These are phyloP conservation scores for Diaporthe sp. DNA, from an alignment of 2,329 filamentous ascomycete genomes.

Conservation along the genomic window DNA sequence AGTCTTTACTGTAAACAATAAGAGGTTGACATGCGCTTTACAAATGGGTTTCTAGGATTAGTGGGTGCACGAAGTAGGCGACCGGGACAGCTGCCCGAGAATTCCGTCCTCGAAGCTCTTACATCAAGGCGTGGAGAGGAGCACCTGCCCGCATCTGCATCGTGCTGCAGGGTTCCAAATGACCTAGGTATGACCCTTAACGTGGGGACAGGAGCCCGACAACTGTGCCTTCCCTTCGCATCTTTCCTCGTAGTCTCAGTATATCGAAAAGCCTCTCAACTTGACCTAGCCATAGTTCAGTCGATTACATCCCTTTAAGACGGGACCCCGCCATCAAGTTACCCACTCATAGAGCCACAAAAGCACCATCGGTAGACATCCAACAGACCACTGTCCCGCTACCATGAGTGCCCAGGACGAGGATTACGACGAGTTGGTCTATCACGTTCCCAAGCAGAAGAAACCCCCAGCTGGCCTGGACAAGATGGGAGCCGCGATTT, in stretches of 20 bases:
- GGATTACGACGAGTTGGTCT: slow-evolving; percentile 54
- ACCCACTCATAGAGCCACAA: neutral
- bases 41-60: neutral
- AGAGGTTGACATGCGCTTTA: neutral
- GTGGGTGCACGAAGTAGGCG: neutral
- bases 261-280: neutral
- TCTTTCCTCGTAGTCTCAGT: slow-evolving; percentile 6
- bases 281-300: neutral
- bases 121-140: slow-evolving; percentile 27
- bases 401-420: slow-evolving; percentile 45
- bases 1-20: neutral
- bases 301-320: neutral
- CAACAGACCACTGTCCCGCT: neutral
- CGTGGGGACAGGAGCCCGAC: slow-evolving; percentile 17
- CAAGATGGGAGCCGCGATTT: slow-evolving; percentile 56
- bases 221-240: neutral
- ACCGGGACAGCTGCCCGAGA: slow-evolving; percentile 17
- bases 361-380: neutral
- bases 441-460: slow-evolving; percentile 56
- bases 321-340: neutral
- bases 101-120: slow-evolving; percentile 24
- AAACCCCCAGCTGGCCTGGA: slow-evolving; percentile 46
- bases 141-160: slow-evolving; percentile 29
- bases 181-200: slow-evolving; percentile 16
- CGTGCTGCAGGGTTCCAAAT: slow-evolving; percentile 26